Percentiles rank a stretch among this genome's conserved stretches.
phyloP scores from a whole-genome alignment of 2,329 filamentous ascomycete genomes.

The Pyricularia sp. region DNA sequence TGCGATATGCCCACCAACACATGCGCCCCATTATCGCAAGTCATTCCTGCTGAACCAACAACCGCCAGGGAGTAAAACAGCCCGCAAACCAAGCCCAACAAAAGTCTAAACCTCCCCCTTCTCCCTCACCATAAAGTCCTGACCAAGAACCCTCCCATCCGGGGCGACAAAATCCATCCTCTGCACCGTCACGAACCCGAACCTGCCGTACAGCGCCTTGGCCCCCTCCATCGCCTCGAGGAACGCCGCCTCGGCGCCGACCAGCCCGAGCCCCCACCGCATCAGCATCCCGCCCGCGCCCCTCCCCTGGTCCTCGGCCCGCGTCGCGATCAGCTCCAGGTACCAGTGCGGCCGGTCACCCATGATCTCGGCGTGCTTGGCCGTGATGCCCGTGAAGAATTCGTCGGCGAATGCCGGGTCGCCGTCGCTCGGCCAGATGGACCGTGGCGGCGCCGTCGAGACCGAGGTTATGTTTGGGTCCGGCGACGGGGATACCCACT shows the following conservation, averaged over 20 bases:
- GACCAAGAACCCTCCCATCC: neutral
- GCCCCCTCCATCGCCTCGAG: neutral
- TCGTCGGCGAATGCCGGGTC: constrained; percentile 23
- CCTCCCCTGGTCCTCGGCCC: constrained; percentile 30
- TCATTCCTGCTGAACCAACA: neutral
- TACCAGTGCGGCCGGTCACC: constrained; percentile 34
- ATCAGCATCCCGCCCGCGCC: constrained; percentile 35
- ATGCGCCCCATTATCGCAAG: neutral
- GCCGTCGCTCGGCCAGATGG: constrained; percentile 29
- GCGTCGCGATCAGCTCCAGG: constrained; percentile 36
- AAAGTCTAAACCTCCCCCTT: neutral
- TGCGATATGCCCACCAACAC: neutral
- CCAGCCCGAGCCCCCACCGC: constrained; percentile 34
- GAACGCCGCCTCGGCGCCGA: constrained; percentile 28
- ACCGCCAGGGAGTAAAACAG: neutral
- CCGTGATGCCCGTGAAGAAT: constrained; percentile 29
- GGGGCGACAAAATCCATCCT: neutral
- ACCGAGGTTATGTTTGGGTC: constrained; percentile 12
- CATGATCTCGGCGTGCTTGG: constrained; percentile 27
- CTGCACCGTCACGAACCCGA: constrained; percentile 1
- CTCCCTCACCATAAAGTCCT: constrained; percentile 1
- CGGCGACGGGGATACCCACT: constrained; percentile 29
- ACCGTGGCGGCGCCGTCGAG: constrained; percentile 15
- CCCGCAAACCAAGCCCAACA: neutral
- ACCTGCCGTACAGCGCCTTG: neutral